phyloP scores from a whole-genome alignment of 495 filamentous ascomycete species.

The Ascodesmis nigricans region DNA sequence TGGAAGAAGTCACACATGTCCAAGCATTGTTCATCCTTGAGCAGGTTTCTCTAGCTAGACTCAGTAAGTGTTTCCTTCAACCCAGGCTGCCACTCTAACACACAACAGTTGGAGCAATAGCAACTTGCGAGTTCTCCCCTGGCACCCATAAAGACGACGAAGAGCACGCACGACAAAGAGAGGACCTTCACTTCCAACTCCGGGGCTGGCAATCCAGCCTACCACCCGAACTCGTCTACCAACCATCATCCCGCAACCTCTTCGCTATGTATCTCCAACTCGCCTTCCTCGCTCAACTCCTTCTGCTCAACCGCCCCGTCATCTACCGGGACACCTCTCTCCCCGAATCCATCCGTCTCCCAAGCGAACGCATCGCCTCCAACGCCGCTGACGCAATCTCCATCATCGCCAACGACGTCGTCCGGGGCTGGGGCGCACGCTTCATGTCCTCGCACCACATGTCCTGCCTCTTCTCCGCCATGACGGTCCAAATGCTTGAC shows the following conservation, averaged over 20 bases:
- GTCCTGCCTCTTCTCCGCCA: conserved; percentile 8
- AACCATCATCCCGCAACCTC: conserved; percentile 1
- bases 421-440: conserved; percentile 5
- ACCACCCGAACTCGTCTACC: conserved; percentile 1
- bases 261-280: conserved; percentile 3
- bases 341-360: conserved; percentile 3
- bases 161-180: no score
- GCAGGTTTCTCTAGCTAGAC: conserved; percentile 5
- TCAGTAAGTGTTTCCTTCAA: conserved; percentile 1
- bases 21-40: conserved; percentile 5
- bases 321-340: conserved; percentile 3
- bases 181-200: neutral
- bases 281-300: conserved; percentile 4
- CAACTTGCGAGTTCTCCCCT: conserved; percentile 6
- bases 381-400: conserved; percentile 4
- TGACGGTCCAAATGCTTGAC: conserved; percentile 8
- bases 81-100: neutral
- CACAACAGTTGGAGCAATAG: conserved; percentile 1
- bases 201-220: conserved; percentile 1
- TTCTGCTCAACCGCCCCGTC: conserved; percentile 3
- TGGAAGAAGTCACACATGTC: conserved; percentile 1
- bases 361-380: conserved; percentile 2
- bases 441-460: conserved; percentile 5
- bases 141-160: neutral
- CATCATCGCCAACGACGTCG: conserved; percentile 2